Evolutionary conservation across 148 eudicot genomes (phyloP).

Genomic region (Chenopodium suecicum): DNA sequence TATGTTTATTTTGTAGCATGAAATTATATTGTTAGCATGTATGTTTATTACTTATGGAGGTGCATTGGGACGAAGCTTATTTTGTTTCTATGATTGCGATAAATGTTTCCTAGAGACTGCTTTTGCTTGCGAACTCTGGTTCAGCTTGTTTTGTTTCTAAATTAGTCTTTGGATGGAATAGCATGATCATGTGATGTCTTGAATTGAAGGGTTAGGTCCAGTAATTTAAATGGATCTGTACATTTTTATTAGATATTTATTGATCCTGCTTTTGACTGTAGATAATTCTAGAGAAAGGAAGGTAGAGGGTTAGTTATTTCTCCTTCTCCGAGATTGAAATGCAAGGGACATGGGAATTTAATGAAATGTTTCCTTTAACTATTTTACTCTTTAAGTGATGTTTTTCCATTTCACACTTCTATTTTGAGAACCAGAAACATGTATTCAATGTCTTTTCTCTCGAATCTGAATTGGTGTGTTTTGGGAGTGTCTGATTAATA

Average conservation of each 20-base stretch:
- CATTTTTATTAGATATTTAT: not conserved
- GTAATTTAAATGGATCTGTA: not conserved
- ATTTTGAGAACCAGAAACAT: not conserved
- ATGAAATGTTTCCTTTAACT: not conserved
- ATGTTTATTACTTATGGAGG: not conserved
- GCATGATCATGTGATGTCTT: conserved; percentile 7
- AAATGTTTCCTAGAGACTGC: not conserved
- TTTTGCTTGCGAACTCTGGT: not conserved
- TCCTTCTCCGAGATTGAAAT: not conserved
- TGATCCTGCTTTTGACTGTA: not conserved
- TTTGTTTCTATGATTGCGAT: not conserved
- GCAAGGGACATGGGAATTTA: not conserved
- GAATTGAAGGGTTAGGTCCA: not conserved
- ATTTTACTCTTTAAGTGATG: too few species aligned
- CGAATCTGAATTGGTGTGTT: not conserved
- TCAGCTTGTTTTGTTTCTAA: not conserved
- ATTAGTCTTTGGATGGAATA: not conserved
- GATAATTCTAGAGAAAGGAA: not conserved
- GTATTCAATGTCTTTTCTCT: not conserved
- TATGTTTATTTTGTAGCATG: not conserved
- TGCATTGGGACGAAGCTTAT: not conserved
- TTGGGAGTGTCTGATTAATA: not conserved
- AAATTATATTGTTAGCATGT: not conserved
- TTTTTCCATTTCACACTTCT: not conserved
- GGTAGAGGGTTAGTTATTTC: not conserved